Evolutionary conservation across 495 filamentous ascomycete species (phyloP).

Genomic region (Xylaria acuta): DNA sequence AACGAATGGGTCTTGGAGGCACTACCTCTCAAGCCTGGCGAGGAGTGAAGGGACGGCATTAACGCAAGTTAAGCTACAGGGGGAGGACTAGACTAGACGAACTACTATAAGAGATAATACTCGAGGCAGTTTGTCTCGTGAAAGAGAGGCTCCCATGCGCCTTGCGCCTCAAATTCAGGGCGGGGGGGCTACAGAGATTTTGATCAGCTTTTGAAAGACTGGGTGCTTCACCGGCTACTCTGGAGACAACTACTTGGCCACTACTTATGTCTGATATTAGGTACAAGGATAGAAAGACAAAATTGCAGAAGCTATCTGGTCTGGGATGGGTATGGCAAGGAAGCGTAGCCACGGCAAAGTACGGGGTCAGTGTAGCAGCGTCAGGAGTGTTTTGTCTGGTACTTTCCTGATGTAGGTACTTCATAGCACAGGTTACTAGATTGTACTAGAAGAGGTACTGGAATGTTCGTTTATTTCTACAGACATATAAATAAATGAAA

Average conservation of each 20-base stretch:
- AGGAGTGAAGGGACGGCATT: not conserved
- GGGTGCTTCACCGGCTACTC: not conserved
- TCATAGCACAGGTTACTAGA: not conserved
- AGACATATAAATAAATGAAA: too few relatives aligned
- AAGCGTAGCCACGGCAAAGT: not conserved
- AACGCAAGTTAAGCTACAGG: not conserved
- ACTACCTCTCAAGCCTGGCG: not conserved
- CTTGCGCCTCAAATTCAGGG: not conserved
- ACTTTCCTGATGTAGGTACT: not conserved
- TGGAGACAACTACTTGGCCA: not conserved
- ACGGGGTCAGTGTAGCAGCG: not conserved
- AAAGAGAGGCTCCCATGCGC: not conserved
- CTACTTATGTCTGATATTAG: not conserved
- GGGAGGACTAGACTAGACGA: not conserved
- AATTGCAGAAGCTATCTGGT: not conserved
- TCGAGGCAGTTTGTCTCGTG: not conserved
- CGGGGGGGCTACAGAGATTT: not conserved
- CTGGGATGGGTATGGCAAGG: not conserved
- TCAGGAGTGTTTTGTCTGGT: not conserved
- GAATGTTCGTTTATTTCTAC: not conserved
- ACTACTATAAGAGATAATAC: not conserved
- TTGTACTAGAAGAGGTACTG: not conserved
- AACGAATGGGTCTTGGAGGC: constrained; percentile 10
- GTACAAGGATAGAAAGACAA: not conserved
- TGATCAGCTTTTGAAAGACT: not conserved